Evolutionary conservation across 768 basidiomycete species (phyloP), one percentile per base, ranked within the genome.

Genomic region (Udeniomyces megalosporus): DNA sequence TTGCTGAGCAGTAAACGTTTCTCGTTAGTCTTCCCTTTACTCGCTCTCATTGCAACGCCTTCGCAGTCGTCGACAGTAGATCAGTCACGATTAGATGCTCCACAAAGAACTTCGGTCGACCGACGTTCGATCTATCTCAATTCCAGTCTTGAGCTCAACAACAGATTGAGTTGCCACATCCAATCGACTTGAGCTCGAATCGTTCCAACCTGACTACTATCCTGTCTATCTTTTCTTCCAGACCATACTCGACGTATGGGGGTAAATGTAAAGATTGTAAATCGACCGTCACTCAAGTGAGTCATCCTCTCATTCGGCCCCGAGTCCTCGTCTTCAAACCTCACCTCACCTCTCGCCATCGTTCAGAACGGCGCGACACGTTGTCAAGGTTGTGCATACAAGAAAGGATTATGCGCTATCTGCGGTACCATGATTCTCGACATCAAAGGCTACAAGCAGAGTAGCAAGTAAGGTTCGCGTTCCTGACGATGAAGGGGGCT

Each of bases 251-350:
- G 34, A 58, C 69, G 20, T 69, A 70, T 62, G 67, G 68, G 17
- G 71, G 69, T 32, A 73, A 72, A 48, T 74, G 74, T 67, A 54
- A 72, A 29, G 74, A 74, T 61, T 74, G 74, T 60, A 73, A 72
- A 60, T 51, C 35, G 12, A 29, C 49, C 4, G 70, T 71, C 59
- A 59, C 70, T 46, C 70, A 74, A 58, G 70, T 69, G 47, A 66
- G 69, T 8, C 72, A 69, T 26, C 3, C 49, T 44, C 38, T 42
- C 38, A 8, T 8, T 42, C 38, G 10, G 10, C 38, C 38, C 38
- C 38, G 38, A 42, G 17, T 42, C 38, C 38, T 42, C 10, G 24
- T 24, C 10, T 32, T 28, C 29, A 26, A 26, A 12, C 10, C n/a
- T 17, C 17, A 24, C n/a, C 24, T 53, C 52, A 31, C 29, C 24